Conservation (phyloP, 2,329 filamentous ascomycete genomes). For the Lachnellula cervina region DNA sequence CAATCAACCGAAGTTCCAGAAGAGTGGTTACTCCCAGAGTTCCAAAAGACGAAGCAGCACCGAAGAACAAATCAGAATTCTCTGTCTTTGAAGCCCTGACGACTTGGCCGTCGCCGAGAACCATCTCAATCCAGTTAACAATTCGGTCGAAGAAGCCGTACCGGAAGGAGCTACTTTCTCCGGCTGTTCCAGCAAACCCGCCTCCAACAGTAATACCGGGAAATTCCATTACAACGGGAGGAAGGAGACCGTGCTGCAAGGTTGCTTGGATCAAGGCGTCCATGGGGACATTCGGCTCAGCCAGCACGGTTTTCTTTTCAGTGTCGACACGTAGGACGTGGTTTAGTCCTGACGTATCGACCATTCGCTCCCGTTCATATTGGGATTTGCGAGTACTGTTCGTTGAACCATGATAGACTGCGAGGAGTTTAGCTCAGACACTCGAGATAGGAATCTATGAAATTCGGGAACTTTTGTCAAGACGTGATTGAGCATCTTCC, state of each 20-base stretch:
- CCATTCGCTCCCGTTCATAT: conserved; percentile 19
- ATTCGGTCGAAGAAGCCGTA: conserved; percentile 62
- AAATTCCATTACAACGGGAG: conserved; percentile 65
- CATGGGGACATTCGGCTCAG: conserved; percentile 67
- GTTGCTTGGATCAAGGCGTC: conserved; percentile 55
- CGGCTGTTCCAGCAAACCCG: conserved; percentile 60
- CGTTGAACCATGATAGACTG: conserved; percentile 51
- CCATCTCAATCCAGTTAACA: conserved; percentile 57
- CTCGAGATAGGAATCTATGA: no score
- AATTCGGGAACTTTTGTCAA: no score
- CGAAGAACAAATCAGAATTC: conserved; percentile 51
- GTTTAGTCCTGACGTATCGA: conserved; percentile 45
- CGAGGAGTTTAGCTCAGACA: neutral
- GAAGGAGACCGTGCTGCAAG: conserved; percentile 48
- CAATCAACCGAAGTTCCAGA: conserved; percentile 51
- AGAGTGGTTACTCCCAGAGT: conserved; percentile 57
- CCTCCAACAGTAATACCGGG: conserved; percentile 65
- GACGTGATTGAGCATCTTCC: neutral
- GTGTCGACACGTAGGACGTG: conserved; percentile 42
- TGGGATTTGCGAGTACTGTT: conserved; percentile 43
- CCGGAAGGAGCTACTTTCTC: conserved; percentile 61
- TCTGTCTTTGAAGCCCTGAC: conserved; percentile 43
- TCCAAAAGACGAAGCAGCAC: conserved; percentile 54
- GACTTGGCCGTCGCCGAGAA: conserved; percentile 53
- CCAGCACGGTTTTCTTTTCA: conserved; percentile 41